Conservation (phyloP, 495 filamentous ascomycete genomes). For the Penicillium turbatum region DNA sequence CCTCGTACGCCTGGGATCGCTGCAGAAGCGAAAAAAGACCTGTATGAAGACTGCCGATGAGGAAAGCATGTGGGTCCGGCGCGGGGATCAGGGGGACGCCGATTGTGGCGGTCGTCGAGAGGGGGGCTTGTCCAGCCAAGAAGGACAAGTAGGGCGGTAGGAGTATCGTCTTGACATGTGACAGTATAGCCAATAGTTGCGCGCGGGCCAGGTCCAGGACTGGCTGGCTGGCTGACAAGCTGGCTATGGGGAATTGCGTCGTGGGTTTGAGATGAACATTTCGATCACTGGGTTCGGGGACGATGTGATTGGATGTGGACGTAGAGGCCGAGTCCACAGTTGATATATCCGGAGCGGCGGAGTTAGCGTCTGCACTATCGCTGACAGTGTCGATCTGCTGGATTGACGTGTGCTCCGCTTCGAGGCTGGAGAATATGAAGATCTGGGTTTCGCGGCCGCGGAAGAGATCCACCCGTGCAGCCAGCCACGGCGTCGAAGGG, state of each 20-base stretch:
- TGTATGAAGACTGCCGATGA: slow-evolving; percentile 35
- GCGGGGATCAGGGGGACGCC: slow-evolving; percentile 22
- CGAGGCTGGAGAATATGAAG: slow-evolving; percentile 55
- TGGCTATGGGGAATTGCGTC: slow-evolving; percentile 9
- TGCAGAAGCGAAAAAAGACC: slow-evolving; percentile 26
- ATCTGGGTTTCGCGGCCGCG: slow-evolving; percentile 56
- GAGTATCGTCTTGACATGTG: slow-evolving; percentile 21
- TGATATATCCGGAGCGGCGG: slow-evolving; percentile 2
- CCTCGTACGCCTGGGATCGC: slow-evolving; percentile 11
- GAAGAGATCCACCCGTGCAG: slow-evolving; percentile 55
- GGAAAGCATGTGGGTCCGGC: slow-evolving; percentile 30
- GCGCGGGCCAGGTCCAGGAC: slow-evolving; percentile 16
- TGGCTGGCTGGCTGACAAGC: slow-evolving; percentile 8
- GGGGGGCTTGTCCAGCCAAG: not conserved
- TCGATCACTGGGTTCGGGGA: not conserved
- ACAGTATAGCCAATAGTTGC: slow-evolving; percentile 31
- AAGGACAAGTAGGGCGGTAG: slow-evolving; percentile 28
- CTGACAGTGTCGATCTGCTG: slow-evolving; percentile 16
- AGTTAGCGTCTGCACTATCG: not conserved
- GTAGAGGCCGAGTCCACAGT: not conserved
- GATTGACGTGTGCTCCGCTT: slow-evolving; percentile 31
- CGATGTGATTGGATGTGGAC: not conserved
- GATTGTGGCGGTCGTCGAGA: not conserved
- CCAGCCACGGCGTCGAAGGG: slow-evolving; percentile 37
- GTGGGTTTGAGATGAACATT: not conserved